Conservation (phyloP, 768 basidiomycete genomes). For the Hortiboletus campestris region DNA sequence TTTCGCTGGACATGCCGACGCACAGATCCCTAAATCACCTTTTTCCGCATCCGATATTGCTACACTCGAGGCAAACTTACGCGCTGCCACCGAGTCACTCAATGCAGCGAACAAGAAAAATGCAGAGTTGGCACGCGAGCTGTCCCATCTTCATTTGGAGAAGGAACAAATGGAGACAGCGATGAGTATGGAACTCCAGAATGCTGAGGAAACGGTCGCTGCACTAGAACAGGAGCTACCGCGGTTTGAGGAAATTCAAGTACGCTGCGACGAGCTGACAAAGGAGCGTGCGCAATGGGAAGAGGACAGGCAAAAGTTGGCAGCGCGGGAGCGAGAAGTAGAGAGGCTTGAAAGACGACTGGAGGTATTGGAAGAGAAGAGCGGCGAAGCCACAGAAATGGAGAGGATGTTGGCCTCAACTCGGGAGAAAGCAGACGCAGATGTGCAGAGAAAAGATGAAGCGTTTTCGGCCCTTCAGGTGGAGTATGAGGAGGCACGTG, state of each 20-base stretch:
- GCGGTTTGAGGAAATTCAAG: conserved; percentile 47
- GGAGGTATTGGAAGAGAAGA: conserved; percentile 41
- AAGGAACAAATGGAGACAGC: conserved; percentile 68
- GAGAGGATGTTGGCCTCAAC: conserved; percentile 38
- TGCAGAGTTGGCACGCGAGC: conserved; percentile 58
- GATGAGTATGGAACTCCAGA: conserved; percentile 63
- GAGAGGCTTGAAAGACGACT: conserved; percentile 42
- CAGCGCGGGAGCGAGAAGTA: conserved; percentile 36
- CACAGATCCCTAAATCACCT: conserved; percentile 50
- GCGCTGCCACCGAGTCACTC: conserved; percentile 56
- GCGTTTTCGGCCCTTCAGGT: conserved; percentile 38
- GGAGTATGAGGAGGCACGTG: conserved; percentile 45
- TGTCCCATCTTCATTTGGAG: conserved; percentile 61
- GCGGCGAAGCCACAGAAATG: conserved; percentile 41
- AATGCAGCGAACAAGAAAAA: conserved; percentile 59
- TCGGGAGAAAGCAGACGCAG: conserved; percentile 32
- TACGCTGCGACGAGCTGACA: conserved; percentile 45
- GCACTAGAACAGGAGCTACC: conserved; percentile 56
- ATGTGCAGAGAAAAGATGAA: conserved; percentile 42
- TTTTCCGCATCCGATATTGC: conserved; percentile 45
- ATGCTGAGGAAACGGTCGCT: conserved; percentile 61
- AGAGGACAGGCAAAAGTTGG: conserved; percentile 41
- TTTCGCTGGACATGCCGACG: conserved; percentile 77
- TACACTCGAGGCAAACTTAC: conserved; percentile 63
- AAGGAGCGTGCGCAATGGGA: conserved; percentile 53